A percentile compares a stretch with the other conserved stretches of the same genome.
phyloP scores from a whole-genome alignment of 441 rosid genomes.

The Pelargonium australe region DNA sequence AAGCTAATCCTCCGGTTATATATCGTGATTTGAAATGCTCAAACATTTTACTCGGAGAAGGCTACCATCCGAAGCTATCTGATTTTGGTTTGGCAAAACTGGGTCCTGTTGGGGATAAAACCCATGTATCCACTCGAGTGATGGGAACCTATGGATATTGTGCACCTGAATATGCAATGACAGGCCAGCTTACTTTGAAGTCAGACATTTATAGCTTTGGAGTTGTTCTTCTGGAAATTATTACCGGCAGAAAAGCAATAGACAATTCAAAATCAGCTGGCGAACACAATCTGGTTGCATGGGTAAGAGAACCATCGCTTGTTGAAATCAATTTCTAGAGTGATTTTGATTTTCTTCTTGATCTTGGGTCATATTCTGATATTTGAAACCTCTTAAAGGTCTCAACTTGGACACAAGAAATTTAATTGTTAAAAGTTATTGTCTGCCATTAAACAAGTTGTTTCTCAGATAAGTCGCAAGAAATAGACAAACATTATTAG shows the following conservation, averaged over 20 bases:
- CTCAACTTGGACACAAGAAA: not conserved
- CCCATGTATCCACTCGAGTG: constrained; percentile 90
- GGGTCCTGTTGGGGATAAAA: constrained; percentile 94
- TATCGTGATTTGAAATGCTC: constrained; percentile 90
- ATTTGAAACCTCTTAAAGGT: not conserved
- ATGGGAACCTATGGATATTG: constrained; percentile 97
- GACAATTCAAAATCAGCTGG: constrained; percentile 59
- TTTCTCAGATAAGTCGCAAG: too few species aligned
- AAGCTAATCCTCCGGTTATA: constrained; percentile 85
- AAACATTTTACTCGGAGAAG: constrained; percentile 75
- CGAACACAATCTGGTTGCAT: constrained; percentile 83
- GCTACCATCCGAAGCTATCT: constrained; percentile 76
- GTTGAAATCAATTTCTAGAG: too few species aligned
- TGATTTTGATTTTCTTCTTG: too few species aligned
- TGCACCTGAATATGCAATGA: constrained; percentile 96
- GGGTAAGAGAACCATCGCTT: constrained; percentile 44
- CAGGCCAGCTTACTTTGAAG: constrained; percentile 89
- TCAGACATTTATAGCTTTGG: constrained; percentile 96
- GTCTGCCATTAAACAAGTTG: not conserved
- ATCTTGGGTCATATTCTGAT: too few species aligned
- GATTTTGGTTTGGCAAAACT: constrained; percentile 94
- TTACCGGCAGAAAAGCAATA: constrained; percentile 87
- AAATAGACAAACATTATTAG: too few species aligned
- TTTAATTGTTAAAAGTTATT: not conserved
- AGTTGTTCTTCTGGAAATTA: constrained; percentile 91